Base-by-base conservation (phyloP, 2,329 filamentous ascomycete species). In the Aspergillus floridensis region DNA sequence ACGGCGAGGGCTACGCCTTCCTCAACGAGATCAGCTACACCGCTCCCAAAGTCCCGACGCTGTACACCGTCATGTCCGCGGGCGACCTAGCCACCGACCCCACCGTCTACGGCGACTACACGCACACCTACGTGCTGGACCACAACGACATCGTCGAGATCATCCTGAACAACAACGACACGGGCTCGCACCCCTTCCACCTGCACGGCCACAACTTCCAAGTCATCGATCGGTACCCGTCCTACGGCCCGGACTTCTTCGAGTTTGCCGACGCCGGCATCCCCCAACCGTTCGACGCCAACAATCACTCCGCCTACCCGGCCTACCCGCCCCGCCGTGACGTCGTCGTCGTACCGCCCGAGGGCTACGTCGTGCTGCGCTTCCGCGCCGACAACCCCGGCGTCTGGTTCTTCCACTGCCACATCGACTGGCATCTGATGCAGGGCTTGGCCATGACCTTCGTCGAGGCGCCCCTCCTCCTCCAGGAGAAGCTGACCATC, bases 361-460 rank as follows among this genome's bases (percentile, higher is more conserved):
- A 84, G 32, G 88, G 90, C 0, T 86, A 89, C 72, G 82, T 89
- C 24, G 84, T 92, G 11, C 69, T 93, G 11, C 69, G 79, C 0
- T 81, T 82, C 62, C 65, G 74, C 22, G 74, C 75, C 16, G 72
- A 79, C 57, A 79, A 79, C 59, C 77, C 77, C 1, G 77, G 84
- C 21, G 79, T 89, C 22, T 90, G 87, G 87, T 73, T 89, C 4
- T 90, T 92, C 77, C 90, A 92, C 75, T 93, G 90, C 74, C 90
- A 93, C 71, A 88, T 93, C 56, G 88, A 91, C 70, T 93, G 88
- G 88, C 89, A 92, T 70, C 79, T 90, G 59, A 77, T 82, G 1
- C 86, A 85, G 3, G 89, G 89, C n/a, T 79, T 91, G 2, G 79
- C 86, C 3, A 83, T 86, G 24, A 86, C 85, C 1, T 83, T 91